Conservation (phyloP, 495 filamentous ascomycete genomes). For the Hypoxylon perforatum region DNA sequence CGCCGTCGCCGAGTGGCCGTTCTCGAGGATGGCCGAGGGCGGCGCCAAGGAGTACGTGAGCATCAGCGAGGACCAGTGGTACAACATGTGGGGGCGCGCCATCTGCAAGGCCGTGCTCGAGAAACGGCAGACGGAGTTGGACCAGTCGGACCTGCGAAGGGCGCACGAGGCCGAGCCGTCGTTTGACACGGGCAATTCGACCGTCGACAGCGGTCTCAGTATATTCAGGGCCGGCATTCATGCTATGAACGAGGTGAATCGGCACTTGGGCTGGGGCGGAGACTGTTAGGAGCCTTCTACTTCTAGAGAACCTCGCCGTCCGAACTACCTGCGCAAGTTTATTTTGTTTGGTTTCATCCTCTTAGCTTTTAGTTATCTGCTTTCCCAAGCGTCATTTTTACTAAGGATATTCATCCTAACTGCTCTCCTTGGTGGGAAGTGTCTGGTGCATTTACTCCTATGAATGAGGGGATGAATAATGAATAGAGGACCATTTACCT, state of each 20-base stretch:
- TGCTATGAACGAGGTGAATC: constrained; percentile 58
- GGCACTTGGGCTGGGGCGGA: constrained; percentile 59
- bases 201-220: constrained; percentile 45
- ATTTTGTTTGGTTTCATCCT: constrained; percentile 13
- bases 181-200: constrained; percentile 29
- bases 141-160: constrained; percentile 53
- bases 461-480: constrained; percentile 7
- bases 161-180: constrained; percentile 48
- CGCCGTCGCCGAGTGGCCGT: constrained; percentile 64
- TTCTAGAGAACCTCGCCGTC: not conserved
- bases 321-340: not conserved
- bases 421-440: constrained; percentile 13
- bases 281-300: constrained; percentile 42
- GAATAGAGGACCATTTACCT: constrained; percentile 26
- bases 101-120: constrained; percentile 55
- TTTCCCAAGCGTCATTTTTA: constrained; percentile 16
- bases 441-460: constrained; percentile 10
- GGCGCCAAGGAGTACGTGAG: constrained; percentile 55
- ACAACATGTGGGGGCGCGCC: constrained; percentile 59
- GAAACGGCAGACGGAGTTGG: constrained; percentile 51
- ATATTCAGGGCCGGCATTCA: constrained; percentile 51
- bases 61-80: constrained; percentile 59
- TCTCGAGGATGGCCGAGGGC: constrained; percentile 46
- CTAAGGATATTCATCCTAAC: constrained; percentile 4
- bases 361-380: constrained; percentile 8